These are phyloP conservation scores for Kodamaea sp. DNA, from an alignment of 1,139 yeast genomes.

Conservation along the genomic window DNA sequence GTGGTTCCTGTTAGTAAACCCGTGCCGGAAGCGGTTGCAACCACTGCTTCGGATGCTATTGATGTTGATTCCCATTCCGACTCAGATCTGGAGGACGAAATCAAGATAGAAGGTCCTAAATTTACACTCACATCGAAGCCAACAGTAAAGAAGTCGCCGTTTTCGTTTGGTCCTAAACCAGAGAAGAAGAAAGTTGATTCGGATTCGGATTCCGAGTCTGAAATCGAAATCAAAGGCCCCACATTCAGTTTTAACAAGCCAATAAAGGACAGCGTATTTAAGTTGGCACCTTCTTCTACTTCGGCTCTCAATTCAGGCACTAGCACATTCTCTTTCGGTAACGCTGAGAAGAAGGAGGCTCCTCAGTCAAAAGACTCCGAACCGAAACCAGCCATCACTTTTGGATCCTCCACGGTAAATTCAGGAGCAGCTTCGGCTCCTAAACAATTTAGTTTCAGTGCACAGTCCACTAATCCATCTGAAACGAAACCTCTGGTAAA, in stretches of 20 bases:
- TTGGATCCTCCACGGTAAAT: constrained; percentile 8
- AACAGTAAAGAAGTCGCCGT: constrained; percentile 57
- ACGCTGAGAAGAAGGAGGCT: constrained; percentile 9
- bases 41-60: constrained; percentile 7
- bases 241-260: constrained; percentile 54
- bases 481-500: too few relatives aligned
- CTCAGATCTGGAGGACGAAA: constrained; percentile 40
- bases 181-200: constrained; percentile 34
- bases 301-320: constrained; percentile 2
- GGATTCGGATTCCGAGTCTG: constrained; percentile 55
- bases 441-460: constrained; percentile 1
- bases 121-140: constrained; percentile 58
- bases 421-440: not conserved
- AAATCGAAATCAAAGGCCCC: constrained; percentile 66
- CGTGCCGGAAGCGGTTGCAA: constrained; percentile 2
- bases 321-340: constrained; percentile 9
- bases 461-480: too few relatives aligned
- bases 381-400: constrained; percentile 17
- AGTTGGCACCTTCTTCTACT: constrained; percentile 22
- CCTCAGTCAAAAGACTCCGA: constrained; percentile 8
- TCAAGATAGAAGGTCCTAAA: constrained; percentile 64
- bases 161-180: constrained; percentile 53
- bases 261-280: constrained; percentile 51
- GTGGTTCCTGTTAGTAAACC: not conserved
- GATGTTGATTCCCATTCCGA: constrained; percentile 23